phyloP scores from a whole-genome alignment of 2,329 filamentous ascomycete genomes.

The Sporothrix luriei region DNA sequence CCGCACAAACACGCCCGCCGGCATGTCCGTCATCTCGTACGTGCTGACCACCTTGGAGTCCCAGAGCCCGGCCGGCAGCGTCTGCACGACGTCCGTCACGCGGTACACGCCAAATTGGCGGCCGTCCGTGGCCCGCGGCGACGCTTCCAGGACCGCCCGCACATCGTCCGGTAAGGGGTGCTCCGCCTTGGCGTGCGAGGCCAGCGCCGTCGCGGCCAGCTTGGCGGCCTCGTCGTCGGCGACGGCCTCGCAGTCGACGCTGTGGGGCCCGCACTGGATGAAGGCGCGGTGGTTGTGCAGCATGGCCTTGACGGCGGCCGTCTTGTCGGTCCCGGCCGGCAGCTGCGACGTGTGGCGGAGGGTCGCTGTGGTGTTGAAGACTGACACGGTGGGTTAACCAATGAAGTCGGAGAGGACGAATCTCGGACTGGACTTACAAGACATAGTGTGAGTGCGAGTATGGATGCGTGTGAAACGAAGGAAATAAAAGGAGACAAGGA shows the following conservation, averaged over 20 bases:
- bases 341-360: slow-evolving; percentile 50
- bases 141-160: slow-evolving; percentile 26
- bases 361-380: slow-evolving; percentile 49
- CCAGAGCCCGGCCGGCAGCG: slow-evolving; percentile 59
- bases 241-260: slow-evolving; percentile 49
- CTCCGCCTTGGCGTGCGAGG: slow-evolving; percentile 35
- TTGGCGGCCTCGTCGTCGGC: slow-evolving; percentile 38
- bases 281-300: slow-evolving; percentile 58
- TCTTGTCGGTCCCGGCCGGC: slow-evolving; percentile 44
- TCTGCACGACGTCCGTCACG: slow-evolving; percentile 55
- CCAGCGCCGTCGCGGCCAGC: slow-evolving; percentile 41
- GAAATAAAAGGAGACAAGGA: too few relatives aligned
- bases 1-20: slow-evolving; percentile 53
- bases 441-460: background rate
- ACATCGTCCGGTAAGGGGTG: slow-evolving; percentile 33
- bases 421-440: background rate
- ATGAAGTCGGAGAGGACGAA: background rate
- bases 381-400: slow-evolving; percentile 2
- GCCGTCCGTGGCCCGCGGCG: slow-evolving; percentile 11
- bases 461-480: background rate
- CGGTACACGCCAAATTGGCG: slow-evolving; percentile 48
- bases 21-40: slow-evolving; percentile 57
- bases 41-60: slow-evolving; percentile 57
- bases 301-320: slow-evolving; percentile 50
- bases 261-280: slow-evolving; percentile 57